Percentiles rank a stretch among this genome's conserved stretches.
phyloP scores from a whole-genome alignment of 2,329 filamentous ascomycete genomes.

The Cyclaneusma minus region DNA sequence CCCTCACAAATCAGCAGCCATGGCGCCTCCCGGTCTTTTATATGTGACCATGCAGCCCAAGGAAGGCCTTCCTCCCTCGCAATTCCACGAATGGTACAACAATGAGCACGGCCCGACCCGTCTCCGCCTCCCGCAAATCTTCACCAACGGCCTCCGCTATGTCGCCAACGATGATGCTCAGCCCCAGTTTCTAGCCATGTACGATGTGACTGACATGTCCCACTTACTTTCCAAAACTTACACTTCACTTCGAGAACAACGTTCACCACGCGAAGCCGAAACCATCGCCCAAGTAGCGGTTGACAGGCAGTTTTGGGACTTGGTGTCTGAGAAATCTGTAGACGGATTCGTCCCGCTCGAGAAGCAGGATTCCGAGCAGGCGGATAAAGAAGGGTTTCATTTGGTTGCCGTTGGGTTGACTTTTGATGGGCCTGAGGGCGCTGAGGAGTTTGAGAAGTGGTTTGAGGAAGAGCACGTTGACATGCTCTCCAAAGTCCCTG shows the following conservation, averaged over 20 bases:
- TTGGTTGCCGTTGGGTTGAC: slow-evolving; percentile 46
- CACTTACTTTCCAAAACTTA: slow-evolving; percentile 58
- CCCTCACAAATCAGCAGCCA: too few species aligned
- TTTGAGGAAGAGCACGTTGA: slow-evolving; percentile 59
- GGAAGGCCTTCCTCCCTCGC: slow-evolving; percentile 39
- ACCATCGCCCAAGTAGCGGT: slow-evolving; percentile 54
- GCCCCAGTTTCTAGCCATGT: slow-evolving; percentile 64
- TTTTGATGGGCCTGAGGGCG: slow-evolving; percentile 34
- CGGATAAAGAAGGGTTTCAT: slow-evolving; percentile 41
- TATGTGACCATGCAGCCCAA: slow-evolving; percentile 78
- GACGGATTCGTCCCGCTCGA: slow-evolving; percentile 44
- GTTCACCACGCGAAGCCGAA: slow-evolving; percentile 41
- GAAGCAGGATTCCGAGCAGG: slow-evolving; percentile 39
- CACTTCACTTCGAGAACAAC: slow-evolving; percentile 42
- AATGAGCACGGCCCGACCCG: slow-evolving; percentile 80
- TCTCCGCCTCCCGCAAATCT: slow-evolving; percentile 59
- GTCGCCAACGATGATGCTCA: slow-evolving; percentile 44
- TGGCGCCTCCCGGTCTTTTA: slow-evolving; percentile 50
- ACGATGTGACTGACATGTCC: slow-evolving; percentile 65
- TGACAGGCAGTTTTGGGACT: slow-evolving; percentile 54
- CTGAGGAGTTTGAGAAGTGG: slow-evolving; percentile 49
- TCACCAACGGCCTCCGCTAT: slow-evolving; percentile 66
- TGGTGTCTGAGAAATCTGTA: slow-evolving; percentile 38
- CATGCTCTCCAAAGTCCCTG: slow-evolving; percentile 58
- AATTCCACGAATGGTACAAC: slow-evolving; percentile 90